A percentile compares a stretch with the other conserved stretches of the same genome.
These are phyloP conservation scores for Epichloe typhina DNA, from an alignment of 2,329 filamentous ascomycete species.

Conservation along the genomic window DNA sequence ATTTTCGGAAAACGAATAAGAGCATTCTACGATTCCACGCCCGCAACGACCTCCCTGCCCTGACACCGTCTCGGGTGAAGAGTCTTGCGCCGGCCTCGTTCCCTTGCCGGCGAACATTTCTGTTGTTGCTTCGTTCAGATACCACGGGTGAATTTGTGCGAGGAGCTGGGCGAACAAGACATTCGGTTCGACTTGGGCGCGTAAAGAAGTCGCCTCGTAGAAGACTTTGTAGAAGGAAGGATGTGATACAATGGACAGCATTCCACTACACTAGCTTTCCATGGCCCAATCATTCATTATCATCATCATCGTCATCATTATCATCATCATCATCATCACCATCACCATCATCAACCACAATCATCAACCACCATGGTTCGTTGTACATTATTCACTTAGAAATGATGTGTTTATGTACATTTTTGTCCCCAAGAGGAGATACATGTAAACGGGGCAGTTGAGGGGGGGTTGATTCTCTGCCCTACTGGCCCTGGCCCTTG, in stretches of 20 bases:
- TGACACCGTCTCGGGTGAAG: constrained; percentile 18
- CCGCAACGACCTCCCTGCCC: constrained; percentile 53
- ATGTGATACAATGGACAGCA: not conserved
- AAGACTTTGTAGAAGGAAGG: not conserved
- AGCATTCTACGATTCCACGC: constrained; percentile 63
- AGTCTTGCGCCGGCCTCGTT: not conserved
- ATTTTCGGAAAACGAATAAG: constrained; percentile 67
- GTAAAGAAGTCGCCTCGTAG: not conserved
- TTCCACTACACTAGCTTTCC: too few species aligned
- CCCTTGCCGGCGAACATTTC: not conserved
- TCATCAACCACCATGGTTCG: too few species aligned
- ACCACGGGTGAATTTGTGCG: not conserved
- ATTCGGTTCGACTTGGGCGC: not conserved
- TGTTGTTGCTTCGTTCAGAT: not conserved
- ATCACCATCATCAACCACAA: too few species aligned
- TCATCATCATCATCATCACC: too few species aligned
- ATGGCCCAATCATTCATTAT: too few species aligned
- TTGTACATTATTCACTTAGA: too few species aligned
- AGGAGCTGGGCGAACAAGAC: not conserved
- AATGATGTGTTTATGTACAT: too few species aligned
- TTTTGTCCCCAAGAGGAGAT: not conserved
- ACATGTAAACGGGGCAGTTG: too few species aligned
- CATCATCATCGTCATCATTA: too few species aligned
- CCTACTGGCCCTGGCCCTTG: constrained; percentile 8
- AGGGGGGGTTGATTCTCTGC: too few species aligned